Percentiles rank a stretch among this genome's conserved stretches.
Conservation (phyloP, 257 asterid species). For the Solanum raphanifolium region DNA sequence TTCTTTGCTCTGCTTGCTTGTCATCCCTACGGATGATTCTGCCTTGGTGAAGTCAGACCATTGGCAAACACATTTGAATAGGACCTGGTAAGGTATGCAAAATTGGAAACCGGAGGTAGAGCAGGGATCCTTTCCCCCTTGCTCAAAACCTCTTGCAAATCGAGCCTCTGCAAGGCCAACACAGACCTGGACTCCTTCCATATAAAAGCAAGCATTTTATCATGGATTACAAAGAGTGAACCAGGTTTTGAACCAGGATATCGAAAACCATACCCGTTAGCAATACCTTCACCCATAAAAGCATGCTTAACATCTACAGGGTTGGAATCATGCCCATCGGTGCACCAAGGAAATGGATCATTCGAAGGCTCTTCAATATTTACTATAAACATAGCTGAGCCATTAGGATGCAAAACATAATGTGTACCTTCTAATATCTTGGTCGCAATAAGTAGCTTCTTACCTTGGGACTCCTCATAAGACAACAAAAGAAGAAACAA, state of each 20-base stretch:
- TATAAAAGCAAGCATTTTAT: constrained; percentile 57
- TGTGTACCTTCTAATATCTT: constrained; percentile 84
- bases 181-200: constrained; percentile 78
- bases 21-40: neutral
- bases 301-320: constrained; percentile 39
- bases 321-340: constrained; percentile 34
- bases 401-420: constrained; percentile 82
- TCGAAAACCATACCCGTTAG: constrained; percentile 83
- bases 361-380: constrained; percentile 39
- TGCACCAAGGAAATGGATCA: constrained; percentile 69
- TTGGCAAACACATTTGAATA: constrained; percentile 73
- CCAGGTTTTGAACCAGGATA: constrained; percentile 94
- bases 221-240: constrained; percentile 61
- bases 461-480: constrained; percentile 66
- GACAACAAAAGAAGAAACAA: constrained; percentile 67
- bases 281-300: constrained; percentile 75
- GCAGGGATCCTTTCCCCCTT: constrained; percentile 75
- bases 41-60: constrained; percentile 49
- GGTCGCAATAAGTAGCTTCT: constrained; percentile 53
- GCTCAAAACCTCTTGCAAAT: constrained; percentile 54
- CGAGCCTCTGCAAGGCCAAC: constrained; percentile 70
- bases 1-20: neutral
- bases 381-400: constrained; percentile 86
- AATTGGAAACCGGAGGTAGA: constrained; percentile 69
- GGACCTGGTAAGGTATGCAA: constrained; percentile 68